Percentiles rank a stretch among this genome's conserved stretches.
These are phyloP conservation scores for Crithidia bombi DNA, from an alignment of 208 protist species.

Conservation along the genomic window DNA sequence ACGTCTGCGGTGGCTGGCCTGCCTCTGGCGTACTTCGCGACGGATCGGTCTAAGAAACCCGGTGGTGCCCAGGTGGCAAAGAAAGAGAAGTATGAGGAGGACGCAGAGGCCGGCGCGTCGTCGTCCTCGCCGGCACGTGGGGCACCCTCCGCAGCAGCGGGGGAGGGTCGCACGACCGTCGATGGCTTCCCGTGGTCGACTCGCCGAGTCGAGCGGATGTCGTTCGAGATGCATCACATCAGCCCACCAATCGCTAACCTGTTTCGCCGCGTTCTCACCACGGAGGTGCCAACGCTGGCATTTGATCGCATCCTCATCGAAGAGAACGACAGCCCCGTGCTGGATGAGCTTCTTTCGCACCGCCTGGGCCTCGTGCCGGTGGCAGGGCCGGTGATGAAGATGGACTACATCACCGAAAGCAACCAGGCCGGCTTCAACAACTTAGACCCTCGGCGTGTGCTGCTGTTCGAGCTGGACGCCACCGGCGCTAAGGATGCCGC, in stretches of 20 bases:
- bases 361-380: constrained; percentile 98
- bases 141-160: not conserved
- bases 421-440: constrained; percentile 49
- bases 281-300: constrained; percentile 98
- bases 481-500: constrained; percentile 66
- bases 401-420: constrained; percentile 85
- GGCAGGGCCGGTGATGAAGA: constrained; percentile 93
- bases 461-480: constrained; percentile 86
- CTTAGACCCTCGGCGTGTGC: constrained; percentile 73
- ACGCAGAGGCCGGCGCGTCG: constrained; percentile 16
- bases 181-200: constrained; percentile 61
- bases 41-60: not conserved
- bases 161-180: constrained; percentile 13
- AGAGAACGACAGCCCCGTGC: constrained; percentile 98
- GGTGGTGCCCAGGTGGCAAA: not conserved
- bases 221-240: constrained; percentile 81
- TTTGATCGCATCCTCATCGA: constrained; percentile 98
- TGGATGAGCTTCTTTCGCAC: constrained; percentile 98
- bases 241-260: constrained; percentile 97
- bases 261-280: constrained; percentile 96
- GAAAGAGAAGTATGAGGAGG: constrained; percentile 39
- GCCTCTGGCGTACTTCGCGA: constrained; percentile 32
- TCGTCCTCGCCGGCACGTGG: constrained; percentile 5
- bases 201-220: constrained; percentile 76
- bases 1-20: constrained; percentile 64